Evolutionary conservation across 2,329 filamentous ascomycete genomes (phyloP).

Genomic region (Phaeosphaeria sp.): DNA sequence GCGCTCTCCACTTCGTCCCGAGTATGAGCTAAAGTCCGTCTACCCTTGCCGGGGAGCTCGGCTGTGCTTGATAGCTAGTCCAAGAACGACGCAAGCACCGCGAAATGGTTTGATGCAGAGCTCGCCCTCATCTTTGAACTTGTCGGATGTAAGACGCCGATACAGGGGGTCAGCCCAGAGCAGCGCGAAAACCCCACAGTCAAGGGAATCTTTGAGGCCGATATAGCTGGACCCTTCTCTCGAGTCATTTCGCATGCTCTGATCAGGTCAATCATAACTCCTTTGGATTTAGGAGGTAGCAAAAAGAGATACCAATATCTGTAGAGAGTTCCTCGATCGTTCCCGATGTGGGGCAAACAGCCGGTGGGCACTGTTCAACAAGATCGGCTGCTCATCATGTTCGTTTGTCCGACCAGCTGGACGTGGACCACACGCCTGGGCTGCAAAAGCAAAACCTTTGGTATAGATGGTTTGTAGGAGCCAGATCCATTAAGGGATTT

Average conservation of each 20-base stretch:
- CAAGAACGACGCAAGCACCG: background rate
- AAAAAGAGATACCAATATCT: background rate
- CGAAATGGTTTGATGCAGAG: background rate
- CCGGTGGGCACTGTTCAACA: background rate
- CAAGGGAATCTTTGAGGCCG: background rate
- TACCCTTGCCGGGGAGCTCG: background rate
- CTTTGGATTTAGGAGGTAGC: background rate
- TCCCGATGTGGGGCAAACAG: slow-evolving; percentile 1
- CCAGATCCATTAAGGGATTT: background rate
- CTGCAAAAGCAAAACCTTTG: background rate
- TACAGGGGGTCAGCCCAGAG: background rate
- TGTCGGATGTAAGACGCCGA: background rate
- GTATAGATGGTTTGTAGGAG: background rate
- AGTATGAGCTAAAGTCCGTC: background rate
- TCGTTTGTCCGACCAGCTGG: background rate
- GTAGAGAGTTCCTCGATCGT: background rate
- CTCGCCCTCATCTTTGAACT: background rate
- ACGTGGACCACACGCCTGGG: background rate
- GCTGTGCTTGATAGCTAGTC: background rate
- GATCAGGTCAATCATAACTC: background rate
- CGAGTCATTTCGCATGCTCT: background rate
- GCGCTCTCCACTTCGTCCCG: background rate
- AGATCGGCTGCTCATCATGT: background rate
- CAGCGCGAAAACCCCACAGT: background rate
- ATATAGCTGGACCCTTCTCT: background rate